phyloP scores from a whole-genome alignment of 2,329 filamentous ascomycete genomes.

The Xylaria sp. region DNA sequence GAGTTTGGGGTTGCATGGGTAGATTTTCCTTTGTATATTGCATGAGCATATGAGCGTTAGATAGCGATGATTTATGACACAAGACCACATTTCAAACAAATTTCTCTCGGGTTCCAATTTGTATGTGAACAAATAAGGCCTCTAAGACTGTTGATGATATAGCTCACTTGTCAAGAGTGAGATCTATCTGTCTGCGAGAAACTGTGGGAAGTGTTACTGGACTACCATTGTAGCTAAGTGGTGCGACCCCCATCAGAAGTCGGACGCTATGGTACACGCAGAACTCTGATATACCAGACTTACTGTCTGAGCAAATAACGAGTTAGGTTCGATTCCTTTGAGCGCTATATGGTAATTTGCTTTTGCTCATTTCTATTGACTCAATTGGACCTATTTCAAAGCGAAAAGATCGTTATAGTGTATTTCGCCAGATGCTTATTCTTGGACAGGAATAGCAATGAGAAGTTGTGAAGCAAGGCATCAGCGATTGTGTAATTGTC shows the following conservation, averaged over 20 bases:
- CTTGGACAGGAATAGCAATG: not conserved
- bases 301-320: no score
- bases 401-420: no score
- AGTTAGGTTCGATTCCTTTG: no score
- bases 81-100: slow-evolving; percentile 41
- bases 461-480: not conserved
- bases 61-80: slow-evolving; percentile 36
- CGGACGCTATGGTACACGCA: no score
- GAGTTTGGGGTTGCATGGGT: slow-evolving; percentile 8
- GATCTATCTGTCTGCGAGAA: no score
- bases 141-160: not conserved
- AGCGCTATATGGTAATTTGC: no score
- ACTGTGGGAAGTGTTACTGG: no score
- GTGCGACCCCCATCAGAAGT: no score
- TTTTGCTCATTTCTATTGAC: no score
- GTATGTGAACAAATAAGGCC: not conserved
- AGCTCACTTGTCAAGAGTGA: not conserved
- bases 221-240: no score
- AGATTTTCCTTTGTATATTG: slow-evolving; percentile 27
- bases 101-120: not conserved
- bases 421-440: not conserved
- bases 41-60: slow-evolving; percentile 32
- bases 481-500: not conserved
- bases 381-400: no score
- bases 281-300: no score